Evolutionary conservation across 2,329 filamentous ascomycete genomes (phyloP), one percentile per base, ranked within the genome.

Genomic region (Colletotrichum sp.): DNA sequence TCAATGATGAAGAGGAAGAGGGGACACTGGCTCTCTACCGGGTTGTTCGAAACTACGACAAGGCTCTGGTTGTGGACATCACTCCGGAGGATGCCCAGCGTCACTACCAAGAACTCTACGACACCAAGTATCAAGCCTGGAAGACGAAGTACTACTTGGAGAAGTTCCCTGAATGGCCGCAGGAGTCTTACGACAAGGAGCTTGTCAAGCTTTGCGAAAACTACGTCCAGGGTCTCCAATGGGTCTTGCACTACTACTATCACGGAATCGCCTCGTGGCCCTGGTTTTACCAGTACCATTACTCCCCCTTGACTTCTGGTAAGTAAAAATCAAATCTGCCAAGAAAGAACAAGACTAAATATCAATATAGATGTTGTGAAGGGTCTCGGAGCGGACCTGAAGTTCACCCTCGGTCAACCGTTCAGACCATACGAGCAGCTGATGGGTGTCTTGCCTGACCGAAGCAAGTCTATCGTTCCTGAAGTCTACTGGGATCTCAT

Each of bases 181-280:
- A 94, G 13, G 93, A 95, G 64, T 94, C 95, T 80, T 93, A 96
- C 79, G 92, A 87, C 21, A 80, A 92, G 55, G 95, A 98, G 84
- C 89, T 99, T 82, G 93, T 89, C 70, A 93, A 94, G 78, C 89
- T 99, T 76, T 94, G 95, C 30, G 96, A 99, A 85, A 99, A 99
- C 85, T 99, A 99, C 81, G 96, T 99, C 8, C 95, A 99, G 85
- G 97, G 97, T 77, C 87, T 99, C 76, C 97, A 99, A 84, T 99
- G 97, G 98, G 97, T 99, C 59, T 88, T 99, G 66, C 98, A 94
- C 85, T 99, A 99, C 88, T 99, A 99, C 86, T 99, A 99, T 86
- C 93, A 94, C 70, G 97, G 97, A 77, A 97, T 99, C 76, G 97
- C 95, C 18, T 99, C 96, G 15, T 99, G 97, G 97, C 96, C 97